phyloP scores from a whole-genome alignment of 1,139 yeast genomes.

The Suhomyces atakaporum region DNA sequence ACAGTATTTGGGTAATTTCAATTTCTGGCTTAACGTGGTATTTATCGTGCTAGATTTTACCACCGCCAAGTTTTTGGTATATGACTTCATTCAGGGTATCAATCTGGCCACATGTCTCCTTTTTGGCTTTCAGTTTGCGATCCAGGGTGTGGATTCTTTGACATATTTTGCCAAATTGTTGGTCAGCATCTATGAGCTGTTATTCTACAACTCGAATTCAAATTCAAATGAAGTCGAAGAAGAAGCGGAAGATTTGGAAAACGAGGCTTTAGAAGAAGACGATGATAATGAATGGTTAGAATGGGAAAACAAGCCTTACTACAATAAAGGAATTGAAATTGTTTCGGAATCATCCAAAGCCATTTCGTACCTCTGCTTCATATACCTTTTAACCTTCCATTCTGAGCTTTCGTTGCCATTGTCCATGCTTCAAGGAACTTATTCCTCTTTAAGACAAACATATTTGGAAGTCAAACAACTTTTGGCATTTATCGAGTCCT shows the following conservation, averaged over 20 bases:
- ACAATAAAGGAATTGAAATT: conserved; percentile 60
- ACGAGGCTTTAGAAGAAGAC: conserved; percentile 25
- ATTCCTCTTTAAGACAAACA: conserved; percentile 53
- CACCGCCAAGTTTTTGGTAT: conserved; percentile 57
- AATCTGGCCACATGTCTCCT: conserved; percentile 55
- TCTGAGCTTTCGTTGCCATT: conserved; percentile 63
- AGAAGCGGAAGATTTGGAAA: conserved; percentile 4
- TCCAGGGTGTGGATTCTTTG: conserved; percentile 59
- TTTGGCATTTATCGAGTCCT: conserved; percentile 57
- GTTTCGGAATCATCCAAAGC: conserved; percentile 45
- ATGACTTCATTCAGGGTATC: conserved; percentile 55
- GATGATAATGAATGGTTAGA: conserved; percentile 57
- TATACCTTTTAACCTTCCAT: conserved; percentile 47
- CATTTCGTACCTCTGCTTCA: conserved; percentile 33
- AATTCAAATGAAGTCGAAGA: conserved; percentile 13
- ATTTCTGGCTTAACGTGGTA: conserved; percentile 37
- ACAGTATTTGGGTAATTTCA: conserved; percentile 20
- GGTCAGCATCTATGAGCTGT: conserved; percentile 60
- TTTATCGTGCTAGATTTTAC: conserved; percentile 53
- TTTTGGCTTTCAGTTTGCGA: conserved; percentile 77
- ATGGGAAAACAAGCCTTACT: conserved; percentile 74
- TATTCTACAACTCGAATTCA: conserved; percentile 34
- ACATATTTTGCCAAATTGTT: conserved; percentile 50
- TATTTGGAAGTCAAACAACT: conserved; percentile 55
- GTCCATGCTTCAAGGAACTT: conserved; percentile 67